Evolutionary conservation across 1,284 basidiomycete species (phyloP).

Genomic region (Ustilago nuda): DNA sequence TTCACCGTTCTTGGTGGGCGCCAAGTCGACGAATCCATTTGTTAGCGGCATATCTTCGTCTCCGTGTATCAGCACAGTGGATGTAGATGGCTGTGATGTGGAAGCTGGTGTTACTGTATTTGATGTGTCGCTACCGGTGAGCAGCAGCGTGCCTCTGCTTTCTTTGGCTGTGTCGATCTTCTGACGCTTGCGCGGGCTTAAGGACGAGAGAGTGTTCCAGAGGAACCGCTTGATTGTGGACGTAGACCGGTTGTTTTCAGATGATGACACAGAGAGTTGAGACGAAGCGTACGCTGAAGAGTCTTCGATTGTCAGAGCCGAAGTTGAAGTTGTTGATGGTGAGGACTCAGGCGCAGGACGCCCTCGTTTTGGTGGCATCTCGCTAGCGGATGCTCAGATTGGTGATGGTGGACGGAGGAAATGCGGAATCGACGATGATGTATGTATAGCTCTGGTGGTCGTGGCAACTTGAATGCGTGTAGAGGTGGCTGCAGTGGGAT

Average conservation of each 20-base stretch:
- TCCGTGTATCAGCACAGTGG: neutral
- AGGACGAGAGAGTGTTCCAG: neutral
- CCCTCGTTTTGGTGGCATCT: neutral
- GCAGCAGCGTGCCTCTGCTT: neutral
- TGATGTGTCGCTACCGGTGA: neutral
- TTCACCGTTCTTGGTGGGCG: neutral
- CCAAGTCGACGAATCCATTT: slow-evolving; percentile 32
- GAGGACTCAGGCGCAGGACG: neutral
- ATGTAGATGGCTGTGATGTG: neutral
- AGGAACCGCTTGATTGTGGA: slow-evolving; percentile 10
- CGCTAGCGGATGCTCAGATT: neutral
- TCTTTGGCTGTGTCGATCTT: neutral
- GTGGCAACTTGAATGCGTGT: neutral
- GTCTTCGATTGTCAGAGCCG: neutral
- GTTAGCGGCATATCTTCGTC: neutral
- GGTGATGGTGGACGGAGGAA: neutral
- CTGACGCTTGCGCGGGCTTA: slow-evolving; percentile 13
- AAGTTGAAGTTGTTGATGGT: slow-evolving; percentile 7
- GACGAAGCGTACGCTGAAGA: neutral
- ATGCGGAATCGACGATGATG: neutral
- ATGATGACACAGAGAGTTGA: neutral
- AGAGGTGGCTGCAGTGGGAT: neutral
- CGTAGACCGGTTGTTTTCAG: neutral
- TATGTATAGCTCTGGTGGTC: neutral
- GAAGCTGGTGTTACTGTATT: neutral